Percentiles rank a stretch among this genome's conserved stretches.
phyloP scores from a whole-genome alignment of 2,329 filamentous ascomycete genomes.

The Arthroderma sp. region DNA sequence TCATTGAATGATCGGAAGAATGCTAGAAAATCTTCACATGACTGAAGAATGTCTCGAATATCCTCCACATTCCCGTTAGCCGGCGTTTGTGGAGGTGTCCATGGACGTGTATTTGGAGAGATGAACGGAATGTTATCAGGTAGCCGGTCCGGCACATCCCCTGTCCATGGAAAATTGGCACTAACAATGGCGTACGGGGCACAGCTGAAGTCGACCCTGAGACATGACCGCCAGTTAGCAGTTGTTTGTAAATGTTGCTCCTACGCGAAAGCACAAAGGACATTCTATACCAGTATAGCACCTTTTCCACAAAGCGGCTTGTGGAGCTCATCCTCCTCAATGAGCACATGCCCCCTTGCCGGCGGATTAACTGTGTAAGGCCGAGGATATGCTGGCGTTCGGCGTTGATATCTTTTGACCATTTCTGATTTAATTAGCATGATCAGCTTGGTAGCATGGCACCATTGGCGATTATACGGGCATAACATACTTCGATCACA shows the following conservation, averaged over 20 bases:
- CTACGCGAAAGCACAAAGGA: neutral
- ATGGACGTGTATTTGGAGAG: constrained; percentile 12
- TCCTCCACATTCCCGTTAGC: constrained; percentile 11
- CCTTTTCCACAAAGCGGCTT: constrained; percentile 18
- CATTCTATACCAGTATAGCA: constrained; percentile 19
- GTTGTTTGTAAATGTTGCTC: no score
- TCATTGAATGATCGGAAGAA: constrained; percentile 19
- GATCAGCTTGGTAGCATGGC: neutral
- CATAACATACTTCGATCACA: constrained; percentile 20
- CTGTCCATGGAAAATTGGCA: constrained; percentile 20
- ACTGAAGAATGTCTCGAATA: constrained; percentile 13
- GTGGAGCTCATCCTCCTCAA: constrained; percentile 16
- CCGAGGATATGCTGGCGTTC: constrained; percentile 20
- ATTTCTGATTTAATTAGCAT: constrained; percentile 16
- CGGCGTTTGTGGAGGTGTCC: constrained; percentile 6
- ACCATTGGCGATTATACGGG: neutral
- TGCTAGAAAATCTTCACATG: constrained; percentile 20
- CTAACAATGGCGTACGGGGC: constrained; percentile 19
- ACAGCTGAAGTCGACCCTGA: constrained; percentile 22
- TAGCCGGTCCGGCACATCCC: constrained; percentile 13
- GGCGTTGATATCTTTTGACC: constrained; percentile 20
- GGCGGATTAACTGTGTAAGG: constrained; percentile 17
- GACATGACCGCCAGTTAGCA: neutral
- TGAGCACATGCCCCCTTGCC: constrained; percentile 19
- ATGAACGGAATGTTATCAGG: constrained; percentile 16